A percentile compares a stretch with the other conserved stretches of the same genome.
These are phyloP conservation scores for Stentor roeselii DNA, from an alignment of 73 alveolate genomes.

Conservation along the genomic window DNA sequence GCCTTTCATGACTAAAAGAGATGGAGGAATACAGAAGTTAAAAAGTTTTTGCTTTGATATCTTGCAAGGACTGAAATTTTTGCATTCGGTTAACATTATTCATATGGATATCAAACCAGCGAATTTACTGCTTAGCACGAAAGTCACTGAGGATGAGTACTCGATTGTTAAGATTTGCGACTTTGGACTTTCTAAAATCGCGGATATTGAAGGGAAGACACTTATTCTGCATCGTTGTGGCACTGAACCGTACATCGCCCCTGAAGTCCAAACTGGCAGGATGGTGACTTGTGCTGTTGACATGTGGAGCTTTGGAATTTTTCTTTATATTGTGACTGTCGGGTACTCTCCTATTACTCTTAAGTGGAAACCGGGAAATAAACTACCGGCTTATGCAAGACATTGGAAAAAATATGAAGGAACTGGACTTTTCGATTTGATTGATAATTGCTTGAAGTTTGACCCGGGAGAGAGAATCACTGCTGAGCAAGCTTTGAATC, in stretches of 20 bases:
- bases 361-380: conserved; percentile 11
- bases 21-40: conserved; percentile 30
- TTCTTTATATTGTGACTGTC: conserved; percentile 46
- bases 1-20: conserved; percentile 17
- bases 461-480: conserved; percentile 51
- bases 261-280: conserved; percentile 31
- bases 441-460: conserved; percentile 36
- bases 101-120: conserved; percentile 59
- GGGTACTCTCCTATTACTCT: conserved; percentile 31
- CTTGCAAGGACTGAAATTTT: conserved; percentile 45
- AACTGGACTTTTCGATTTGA: conserved; percentile 29
- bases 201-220: neutral
- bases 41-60: conserved; percentile 36
- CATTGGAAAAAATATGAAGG: conserved; percentile 10
- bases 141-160: neutral
- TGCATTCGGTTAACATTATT: conserved; percentile 45
- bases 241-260: conserved; percentile 27
- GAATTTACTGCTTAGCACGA: conserved; percentile 19
- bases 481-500: conserved; percentile 55
- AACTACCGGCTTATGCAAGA: neutral
- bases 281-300: conserved; percentile 38
- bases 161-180: conserved; percentile 3
- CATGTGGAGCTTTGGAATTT: conserved; percentile 62
- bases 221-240: conserved; percentile 3
- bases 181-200: conserved; percentile 19